Percentiles rank a stretch among this genome's conserved stretches.
Conservation (phyloP, 2,329 filamentous ascomycete species). For the Trichophyton schoenleinii region DNA sequence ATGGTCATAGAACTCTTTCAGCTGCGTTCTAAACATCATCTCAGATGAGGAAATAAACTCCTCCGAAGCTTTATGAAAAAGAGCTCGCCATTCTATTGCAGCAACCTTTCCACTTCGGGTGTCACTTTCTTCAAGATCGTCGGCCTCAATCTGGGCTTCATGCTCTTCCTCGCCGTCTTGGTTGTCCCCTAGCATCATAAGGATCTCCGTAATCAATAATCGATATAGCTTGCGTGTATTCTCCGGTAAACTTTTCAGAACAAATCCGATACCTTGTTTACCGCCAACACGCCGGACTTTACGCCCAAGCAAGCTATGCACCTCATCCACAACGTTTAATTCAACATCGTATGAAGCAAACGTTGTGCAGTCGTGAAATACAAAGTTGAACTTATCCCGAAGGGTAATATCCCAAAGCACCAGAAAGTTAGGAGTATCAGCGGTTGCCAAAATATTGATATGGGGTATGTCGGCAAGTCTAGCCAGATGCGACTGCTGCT, state of each 20-base stretch:
- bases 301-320: conserved; percentile 74
- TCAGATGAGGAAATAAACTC: conserved; percentile 96
- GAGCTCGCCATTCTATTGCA: conserved; percentile 75
- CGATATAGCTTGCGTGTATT: conserved; percentile 82
- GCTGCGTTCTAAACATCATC: conserved; percentile 81
- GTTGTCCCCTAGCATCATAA: conserved; percentile 52
- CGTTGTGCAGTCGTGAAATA: conserved; percentile 90
- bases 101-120: conserved; percentile 25
- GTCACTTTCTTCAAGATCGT: conserved; percentile 20
- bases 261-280: conserved; percentile 82
- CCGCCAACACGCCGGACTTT: conserved; percentile 70
- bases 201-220: conserved; percentile 70
- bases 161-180: conserved; percentile 40
- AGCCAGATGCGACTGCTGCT: conserved; percentile 59
- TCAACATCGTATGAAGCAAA: conserved; percentile 64
- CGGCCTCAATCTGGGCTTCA: conserved; percentile 34
- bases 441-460: conserved; percentile 64
- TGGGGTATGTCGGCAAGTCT: conserved; percentile 61
- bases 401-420: conserved; percentile 80
- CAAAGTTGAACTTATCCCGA: conserved; percentile 70
- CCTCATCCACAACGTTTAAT: conserved; percentile 75
- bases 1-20: conserved; percentile 98
- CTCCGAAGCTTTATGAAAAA: conserved; percentile 92
- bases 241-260: conserved; percentile 78
- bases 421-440: conserved; percentile 76